Evolutionary conservation across 768 basidiomycete genomes (phyloP).

Genomic region (Leccinum aurantiacum): DNA sequence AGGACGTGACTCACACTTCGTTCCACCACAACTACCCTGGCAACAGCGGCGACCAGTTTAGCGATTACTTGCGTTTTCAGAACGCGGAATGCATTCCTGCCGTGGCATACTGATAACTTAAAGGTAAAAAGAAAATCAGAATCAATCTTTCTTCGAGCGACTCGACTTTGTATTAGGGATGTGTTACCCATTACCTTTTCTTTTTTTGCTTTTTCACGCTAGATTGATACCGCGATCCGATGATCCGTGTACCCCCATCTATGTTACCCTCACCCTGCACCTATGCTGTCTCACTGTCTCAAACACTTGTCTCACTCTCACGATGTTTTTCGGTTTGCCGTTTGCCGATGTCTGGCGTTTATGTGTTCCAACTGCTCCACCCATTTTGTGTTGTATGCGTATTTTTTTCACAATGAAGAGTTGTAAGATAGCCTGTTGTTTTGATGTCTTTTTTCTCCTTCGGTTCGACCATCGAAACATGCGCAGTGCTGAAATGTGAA

Average conservation of each 20-base stretch:
- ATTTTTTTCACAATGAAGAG: neutral
- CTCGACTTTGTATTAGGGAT: neutral
- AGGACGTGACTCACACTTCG: conserved; percentile 1
- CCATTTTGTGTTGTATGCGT: neutral
- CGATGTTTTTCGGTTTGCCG: neutral
- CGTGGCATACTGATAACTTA: conserved; percentile 19
- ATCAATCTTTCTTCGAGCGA: neutral
- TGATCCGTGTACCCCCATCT: neutral
- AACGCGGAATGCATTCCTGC: conserved; percentile 16
- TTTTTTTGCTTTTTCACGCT: neutral
- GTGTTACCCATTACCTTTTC: neutral
- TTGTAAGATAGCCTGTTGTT: neutral
- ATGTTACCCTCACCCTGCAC: conserved; percentile 4
- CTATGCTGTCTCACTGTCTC: conserved; percentile 5
- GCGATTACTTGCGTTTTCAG: conserved; percentile 20
- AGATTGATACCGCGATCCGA: conserved; percentile 2
- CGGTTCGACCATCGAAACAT: neutral
- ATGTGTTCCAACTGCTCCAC: neutral
- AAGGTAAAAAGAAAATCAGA: conserved; percentile 1
- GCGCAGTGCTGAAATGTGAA: too few relatives aligned
- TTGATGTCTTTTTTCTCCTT: neutral
- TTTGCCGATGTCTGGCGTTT: neutral
- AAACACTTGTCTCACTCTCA: neutral
- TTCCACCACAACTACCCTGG: conserved; percentile 13
- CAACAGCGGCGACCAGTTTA: conserved; percentile 6